phyloP scores from a whole-genome alignment of 176 grass and related monocot species.

The Musa acuminata region DNA sequence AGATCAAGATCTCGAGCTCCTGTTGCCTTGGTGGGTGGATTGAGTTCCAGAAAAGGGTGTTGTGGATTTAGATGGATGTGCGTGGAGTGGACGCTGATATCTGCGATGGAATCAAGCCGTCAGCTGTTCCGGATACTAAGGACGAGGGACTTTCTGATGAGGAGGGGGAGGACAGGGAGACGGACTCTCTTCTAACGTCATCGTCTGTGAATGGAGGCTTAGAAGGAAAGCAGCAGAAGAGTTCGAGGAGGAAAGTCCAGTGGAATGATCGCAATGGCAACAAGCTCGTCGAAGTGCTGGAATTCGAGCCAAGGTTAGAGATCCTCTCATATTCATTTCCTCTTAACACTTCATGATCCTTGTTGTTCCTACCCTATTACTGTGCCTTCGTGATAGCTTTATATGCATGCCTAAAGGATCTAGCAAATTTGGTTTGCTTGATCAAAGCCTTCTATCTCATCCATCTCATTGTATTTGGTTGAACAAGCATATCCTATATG shows the following conservation, averaged over 20 bases:
- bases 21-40: slow-evolving; percentile 10
- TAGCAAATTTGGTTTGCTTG: too few relatives aligned
- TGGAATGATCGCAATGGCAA: slow-evolving; percentile 35
- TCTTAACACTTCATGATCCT: too few relatives aligned
- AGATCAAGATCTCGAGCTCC: not conserved
- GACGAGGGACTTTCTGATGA: not conserved
- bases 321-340: too few relatives aligned
- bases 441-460: too few relatives aligned
- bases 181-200: slow-evolving; percentile 18
- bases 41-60: not conserved
- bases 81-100: slow-evolving; percentile 13
- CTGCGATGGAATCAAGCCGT: slow-evolving; percentile 20
- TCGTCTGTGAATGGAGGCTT: slow-evolving; percentile 9
- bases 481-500: too few relatives aligned
- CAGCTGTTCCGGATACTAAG: not conserved
- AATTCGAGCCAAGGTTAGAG: slow-evolving; percentile 37
- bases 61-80: slow-evolving; percentile 26
- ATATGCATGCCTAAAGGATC: too few relatives aligned
- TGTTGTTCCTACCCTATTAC: too few relatives aligned
- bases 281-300: slow-evolving; percentile 31
- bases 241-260: slow-evolving; percentile 33
- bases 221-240: slow-evolving; percentile 12
- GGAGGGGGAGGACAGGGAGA: slow-evolving; percentile 25
- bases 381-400: too few relatives aligned
- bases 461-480: too few relatives aligned